A percentile compares a stretch with the other conserved stretches of the same genome.
phyloP scores from a whole-genome alignment of 169 alveolate genomes.

The Toxoplasma gondii region DNA sequence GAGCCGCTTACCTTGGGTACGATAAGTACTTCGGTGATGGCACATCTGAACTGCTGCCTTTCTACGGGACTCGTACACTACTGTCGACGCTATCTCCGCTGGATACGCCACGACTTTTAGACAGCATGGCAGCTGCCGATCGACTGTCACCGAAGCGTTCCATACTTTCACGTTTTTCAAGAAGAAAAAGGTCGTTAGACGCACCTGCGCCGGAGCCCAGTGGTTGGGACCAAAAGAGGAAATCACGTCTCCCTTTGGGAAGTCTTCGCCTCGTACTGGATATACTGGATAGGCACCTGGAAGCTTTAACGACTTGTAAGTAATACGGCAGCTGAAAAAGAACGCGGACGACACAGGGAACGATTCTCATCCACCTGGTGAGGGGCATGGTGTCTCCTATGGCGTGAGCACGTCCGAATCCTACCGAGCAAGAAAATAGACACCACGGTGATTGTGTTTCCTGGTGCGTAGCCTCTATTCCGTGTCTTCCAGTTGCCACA shows the following conservation, averaged over 20 bases:
- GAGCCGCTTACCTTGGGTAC: conserved; percentile 8
- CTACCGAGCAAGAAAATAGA: too few relatives aligned
- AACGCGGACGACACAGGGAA: too few relatives aligned
- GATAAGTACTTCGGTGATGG: conserved; percentile 35
- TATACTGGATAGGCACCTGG: conserved; percentile 17
- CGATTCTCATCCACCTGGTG: too few relatives aligned
- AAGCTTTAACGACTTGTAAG: conserved; percentile 18
- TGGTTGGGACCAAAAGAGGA: conserved; percentile 7
- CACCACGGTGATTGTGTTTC: too few relatives aligned
- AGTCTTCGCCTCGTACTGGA: background rate
- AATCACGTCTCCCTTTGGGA: background rate
- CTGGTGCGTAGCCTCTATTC: too few relatives aligned
- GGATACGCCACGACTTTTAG: background rate
- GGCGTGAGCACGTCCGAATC: too few relatives aligned
- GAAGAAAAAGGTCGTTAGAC: background rate
- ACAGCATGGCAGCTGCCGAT: conserved; percentile 15
- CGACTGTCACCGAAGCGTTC: background rate
- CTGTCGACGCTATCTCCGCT: conserved; percentile 21
- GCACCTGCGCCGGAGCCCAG: background rate
- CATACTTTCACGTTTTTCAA: background rate
- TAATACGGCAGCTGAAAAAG: background rate
- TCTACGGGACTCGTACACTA: conserved; percentile 7
- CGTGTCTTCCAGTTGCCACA: too few relatives aligned
- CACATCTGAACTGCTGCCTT: background rate
- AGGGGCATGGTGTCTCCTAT: too few relatives aligned